These are phyloP conservation scores for Ceratocystis cacaofunesta DNA, from an alignment of 2,329 filamentous ascomycete species.

Conservation along the genomic window DNA sequence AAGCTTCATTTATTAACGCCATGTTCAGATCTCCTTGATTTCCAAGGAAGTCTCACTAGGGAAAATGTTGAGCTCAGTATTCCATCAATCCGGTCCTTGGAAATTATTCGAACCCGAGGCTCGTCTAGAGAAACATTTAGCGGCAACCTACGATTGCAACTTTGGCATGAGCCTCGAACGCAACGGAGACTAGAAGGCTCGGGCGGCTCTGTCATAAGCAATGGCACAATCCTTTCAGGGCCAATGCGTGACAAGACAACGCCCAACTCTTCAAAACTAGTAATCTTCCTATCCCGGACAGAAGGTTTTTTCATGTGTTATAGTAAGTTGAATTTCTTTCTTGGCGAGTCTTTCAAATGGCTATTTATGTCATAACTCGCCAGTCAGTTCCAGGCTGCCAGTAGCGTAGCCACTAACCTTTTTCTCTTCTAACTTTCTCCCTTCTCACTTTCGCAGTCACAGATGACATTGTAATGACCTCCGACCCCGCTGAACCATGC, in stretches of 20 bases:
- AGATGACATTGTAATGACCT: slow-evolving; percentile 5
- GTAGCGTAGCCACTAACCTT: neutral
- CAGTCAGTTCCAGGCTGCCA: neutral
- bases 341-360: neutral
- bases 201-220: neutral
- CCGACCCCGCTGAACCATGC: neutral
- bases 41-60: slow-evolving; percentile 8
- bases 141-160: slow-evolving; percentile 7
- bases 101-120: neutral
- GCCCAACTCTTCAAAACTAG: slow-evolving; percentile 1
- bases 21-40: slow-evolving; percentile 2
- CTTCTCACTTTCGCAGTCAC: neutral
- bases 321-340: slow-evolving; percentile 6
- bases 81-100: slow-evolving; percentile 7
- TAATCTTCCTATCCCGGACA: neutral
- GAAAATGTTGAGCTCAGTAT: slow-evolving; percentile 9
- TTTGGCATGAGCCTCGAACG: slow-evolving; percentile 5
- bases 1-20: neutral
- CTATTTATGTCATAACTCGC: neutral
- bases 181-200: neutral
- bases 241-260: neutral
- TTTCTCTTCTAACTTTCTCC: neutral
- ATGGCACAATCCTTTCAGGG: neutral
- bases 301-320: slow-evolving; percentile 5
- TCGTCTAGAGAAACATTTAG: neutral